Base-by-base conservation (phyloP, 148 eudicot genomes). In the Rhododendron griersonianum region DNA sequence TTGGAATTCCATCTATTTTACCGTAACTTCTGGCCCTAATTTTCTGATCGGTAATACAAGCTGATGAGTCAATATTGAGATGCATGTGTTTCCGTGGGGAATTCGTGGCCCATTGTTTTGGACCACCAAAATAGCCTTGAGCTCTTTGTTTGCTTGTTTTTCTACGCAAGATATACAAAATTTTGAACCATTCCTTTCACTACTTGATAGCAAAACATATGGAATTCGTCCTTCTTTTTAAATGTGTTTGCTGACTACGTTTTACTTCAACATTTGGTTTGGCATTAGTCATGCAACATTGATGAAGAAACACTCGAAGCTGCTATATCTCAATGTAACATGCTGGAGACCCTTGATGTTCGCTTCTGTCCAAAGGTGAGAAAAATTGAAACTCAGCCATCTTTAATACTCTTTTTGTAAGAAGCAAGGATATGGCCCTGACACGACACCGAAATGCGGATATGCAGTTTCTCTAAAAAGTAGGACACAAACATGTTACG, bases 271-370 rank as follows among this genome's bases (percentile, higher is more conserved):
- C 82, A 21, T 82, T 30, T 57, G 33, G 37, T 80, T 69, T 82
- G 37, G 73, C 82, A 48, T 55, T 75, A 97, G 99, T 93, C 96
- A 1, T 97, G 99, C 92, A 95, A 91, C 86, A 89, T 97, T 76
- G 92, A 93, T 39, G 94, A 94, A 90, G 95, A 89, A 84, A 89
- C 93, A 10, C 91, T 95, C 86, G 95, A 95, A 91, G 90, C 93
- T 44, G 98, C 99, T 85, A 90, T 95, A 85, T 88, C 92, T 33
- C 85, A 87, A 25, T 97, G 98, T 81, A 87, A 23, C 87, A 87
- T 92, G 93, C 88, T 97, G 82, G 99, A 97, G 92, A 97, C 98
- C 15, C 98, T 97, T 16, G 98, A 97, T 89, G 94, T 97, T 83
- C 98, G 98, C 87, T 94, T 93, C 86, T 97, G 99, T 83, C 93